Base-by-base conservation (phyloP, 139 green algal species). In the Tetraselmis striata region DNA sequence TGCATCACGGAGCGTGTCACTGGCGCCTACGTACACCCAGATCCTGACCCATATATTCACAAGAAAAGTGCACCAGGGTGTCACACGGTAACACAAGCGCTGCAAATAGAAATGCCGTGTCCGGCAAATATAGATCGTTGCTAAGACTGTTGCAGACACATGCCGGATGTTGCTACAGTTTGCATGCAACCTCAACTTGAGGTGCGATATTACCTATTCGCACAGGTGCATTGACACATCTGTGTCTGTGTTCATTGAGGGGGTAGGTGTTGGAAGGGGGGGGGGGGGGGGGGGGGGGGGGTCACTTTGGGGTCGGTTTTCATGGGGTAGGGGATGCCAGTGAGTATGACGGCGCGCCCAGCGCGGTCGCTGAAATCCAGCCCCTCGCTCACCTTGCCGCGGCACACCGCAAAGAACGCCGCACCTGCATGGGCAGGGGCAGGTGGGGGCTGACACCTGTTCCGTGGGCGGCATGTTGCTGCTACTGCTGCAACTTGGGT, bases 311-410 rank as follows among this genome's bases (percentile, higher is more conserved):
- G 84, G 77, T 91, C 88, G 22, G 67, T 79, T 32, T 89, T 90
- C 58, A 86, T 91, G 1, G 96, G 91, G 83, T 94, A 99, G 0
- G 96, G 96, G 1, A 99, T 96, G 58, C 97, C 97, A 0, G 95
- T 98, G 29, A 99, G 92, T 67, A 99, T 89, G 24, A 99, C 97
- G 1, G 89, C 95, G 0, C 97, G 90, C 0, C 93, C 96, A 0
- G 92, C 94, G 0, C 86, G 78, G 85, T 99, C 97, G 1, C 89
- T 92, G 83, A 99, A 99, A 87, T 99, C 97, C 29, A 99, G 89
- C 22, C 97, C 97, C 88, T 99, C 97, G 82, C 92, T 97, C 0
- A 96, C 95, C 91, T 98, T 32, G 1, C 23, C 85, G 0, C 83
- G 81, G 90, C 92, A 98, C 26, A 99, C 96, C 1, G 94, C 95